These are phyloP conservation scores for Stereum hirsutum DNA, from an alignment of 1,284 basidiomycete species.

Conservation along the genomic window DNA sequence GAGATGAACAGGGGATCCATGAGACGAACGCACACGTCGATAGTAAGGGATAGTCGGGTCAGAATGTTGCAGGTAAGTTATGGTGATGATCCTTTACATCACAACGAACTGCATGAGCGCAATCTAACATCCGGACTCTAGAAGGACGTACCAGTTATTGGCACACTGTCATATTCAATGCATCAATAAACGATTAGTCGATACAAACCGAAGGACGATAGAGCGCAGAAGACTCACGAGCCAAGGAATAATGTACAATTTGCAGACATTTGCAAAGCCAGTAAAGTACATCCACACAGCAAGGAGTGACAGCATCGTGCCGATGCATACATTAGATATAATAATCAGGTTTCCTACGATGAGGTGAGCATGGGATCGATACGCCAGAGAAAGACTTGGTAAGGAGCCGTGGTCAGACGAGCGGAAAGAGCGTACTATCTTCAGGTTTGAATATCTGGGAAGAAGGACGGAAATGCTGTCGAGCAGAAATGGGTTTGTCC, in stretches of 20 bases:
- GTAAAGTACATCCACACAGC: background rate
- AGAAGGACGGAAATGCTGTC: background rate
- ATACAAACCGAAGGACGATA: background rate
- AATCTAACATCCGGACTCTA: background rate
- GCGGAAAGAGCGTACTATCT: background rate
- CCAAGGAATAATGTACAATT: background rate
- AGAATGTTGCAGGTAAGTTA: constrained; percentile 73
- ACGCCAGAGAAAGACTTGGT: background rate
- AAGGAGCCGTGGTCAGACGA: too few species aligned
- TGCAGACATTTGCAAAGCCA: background rate
- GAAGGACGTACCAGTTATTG: background rate
- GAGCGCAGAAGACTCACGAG: background rate
- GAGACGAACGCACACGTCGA: too few species aligned
- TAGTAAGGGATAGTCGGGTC: constrained; percentile 51
- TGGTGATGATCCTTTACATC: constrained; percentile 50
- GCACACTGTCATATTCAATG: background rate
- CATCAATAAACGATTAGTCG: background rate
- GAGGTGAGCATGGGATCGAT: background rate
- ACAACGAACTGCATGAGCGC: background rate
- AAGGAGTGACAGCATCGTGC: background rate
- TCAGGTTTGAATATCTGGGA: background rate
- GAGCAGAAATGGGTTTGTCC: background rate
- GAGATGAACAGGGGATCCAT: too few species aligned
- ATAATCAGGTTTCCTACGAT: background rate
- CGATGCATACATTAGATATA: background rate